A percentile compares a stretch with the other conserved stretches of the same genome.
Evolutionary conservation across 179 eudicot species (phyloP).

Genomic region (Carnegiea gigantea): DNA sequence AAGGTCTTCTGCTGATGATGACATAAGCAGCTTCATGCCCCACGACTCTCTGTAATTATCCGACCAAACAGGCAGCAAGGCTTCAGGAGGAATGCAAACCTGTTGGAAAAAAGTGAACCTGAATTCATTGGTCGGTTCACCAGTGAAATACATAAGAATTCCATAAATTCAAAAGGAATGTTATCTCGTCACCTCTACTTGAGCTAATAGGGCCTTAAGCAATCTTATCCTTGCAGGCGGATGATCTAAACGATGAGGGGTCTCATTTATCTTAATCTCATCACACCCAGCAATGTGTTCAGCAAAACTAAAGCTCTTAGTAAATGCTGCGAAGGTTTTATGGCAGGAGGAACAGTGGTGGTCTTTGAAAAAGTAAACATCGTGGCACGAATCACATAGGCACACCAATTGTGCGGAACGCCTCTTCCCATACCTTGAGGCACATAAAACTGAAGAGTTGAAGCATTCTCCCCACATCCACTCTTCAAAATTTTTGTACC

Average conservation of each 20-base stretch:
- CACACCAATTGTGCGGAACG: constrained; percentile 46
- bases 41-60: constrained; percentile 57
- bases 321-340: constrained; percentile 30
- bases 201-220: constrained; percentile 58
- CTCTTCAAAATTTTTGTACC: constrained; percentile 61
- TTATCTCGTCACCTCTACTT: constrained; percentile 56
- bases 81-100: constrained; percentile 75
- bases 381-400: constrained; percentile 56
- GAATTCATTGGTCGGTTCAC: neutral
- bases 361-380: constrained; percentile 48
- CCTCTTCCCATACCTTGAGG: constrained; percentile 54
- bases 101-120: constrained; percentile 24
- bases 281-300: constrained; percentile 54
- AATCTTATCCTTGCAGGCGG: constrained; percentile 61
- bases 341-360: constrained; percentile 68
- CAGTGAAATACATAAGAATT: neutral
- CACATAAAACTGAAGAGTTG: constrained; percentile 44
- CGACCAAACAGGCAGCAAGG: constrained; percentile 65
- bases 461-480: constrained; percentile 82
- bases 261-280: constrained; percentile 42
- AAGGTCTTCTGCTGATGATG: constrained; percentile 63
- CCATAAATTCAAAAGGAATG: neutral
- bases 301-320: constrained; percentile 30
- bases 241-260: constrained; percentile 26
- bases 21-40: constrained; percentile 58